Evolutionary conservation across 2,329 filamentous ascomycete species (phyloP).

Genomic region (Paecilomyces fulvus): DNA sequence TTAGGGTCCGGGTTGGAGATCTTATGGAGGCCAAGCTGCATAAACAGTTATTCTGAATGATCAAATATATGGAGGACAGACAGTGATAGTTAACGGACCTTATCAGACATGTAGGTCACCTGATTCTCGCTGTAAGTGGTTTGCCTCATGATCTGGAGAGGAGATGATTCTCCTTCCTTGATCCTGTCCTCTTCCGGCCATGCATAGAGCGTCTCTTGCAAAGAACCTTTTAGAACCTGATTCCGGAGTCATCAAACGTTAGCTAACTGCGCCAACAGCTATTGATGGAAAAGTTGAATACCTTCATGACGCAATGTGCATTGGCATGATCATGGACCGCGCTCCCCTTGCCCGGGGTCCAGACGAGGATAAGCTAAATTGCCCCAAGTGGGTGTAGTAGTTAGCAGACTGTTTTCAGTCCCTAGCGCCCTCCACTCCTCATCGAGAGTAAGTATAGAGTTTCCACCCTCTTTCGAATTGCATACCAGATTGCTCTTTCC

Average conservation of each 20-base stretch:
- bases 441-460: background rate
- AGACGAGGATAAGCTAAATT: constrained; percentile 73
- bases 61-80: constrained; percentile 1
- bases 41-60: constrained; percentile 1
- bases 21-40: constrained; percentile 69
- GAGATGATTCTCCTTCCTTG: constrained; percentile 39
- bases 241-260: background rate
- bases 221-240: constrained; percentile 63
- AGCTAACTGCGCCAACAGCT: background rate
- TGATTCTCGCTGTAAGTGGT: constrained; percentile 61
- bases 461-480: constrained; percentile 4
- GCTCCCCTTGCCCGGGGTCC: constrained; percentile 74
- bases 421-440: background rate
- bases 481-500: constrained; percentile 66
- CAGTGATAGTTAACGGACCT: constrained; percentile 27
- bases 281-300: constrained; percentile 10
- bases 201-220: constrained; percentile 74
- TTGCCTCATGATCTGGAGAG: constrained; percentile 58
- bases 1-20: constrained; percentile 64
- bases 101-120: constrained; percentile 86
- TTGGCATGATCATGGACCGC: constrained; percentile 85
- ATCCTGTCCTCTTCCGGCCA: constrained; percentile 51
- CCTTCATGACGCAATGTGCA: constrained; percentile 85
- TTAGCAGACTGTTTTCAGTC: background rate
- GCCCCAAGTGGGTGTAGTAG: constrained; percentile 5